Conservation (phyloP, 176 grass and related monocot species). For the Coix lacrymajobi region DNA sequence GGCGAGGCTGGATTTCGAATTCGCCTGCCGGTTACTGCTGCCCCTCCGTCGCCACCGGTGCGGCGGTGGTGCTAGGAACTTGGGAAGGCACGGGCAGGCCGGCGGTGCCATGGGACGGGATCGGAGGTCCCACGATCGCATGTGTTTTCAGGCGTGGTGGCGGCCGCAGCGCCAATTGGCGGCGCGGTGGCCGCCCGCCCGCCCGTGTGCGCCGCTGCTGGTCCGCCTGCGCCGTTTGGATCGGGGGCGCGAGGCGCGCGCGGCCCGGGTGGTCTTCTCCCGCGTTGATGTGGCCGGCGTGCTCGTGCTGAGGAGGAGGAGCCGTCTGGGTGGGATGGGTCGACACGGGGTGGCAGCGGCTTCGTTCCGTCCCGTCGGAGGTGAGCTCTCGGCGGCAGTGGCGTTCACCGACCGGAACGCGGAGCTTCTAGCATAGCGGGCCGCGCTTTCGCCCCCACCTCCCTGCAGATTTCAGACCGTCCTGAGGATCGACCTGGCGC, state of each 20-base stretch:
- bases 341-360: background rate
- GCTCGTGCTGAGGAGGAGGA: background rate
- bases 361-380: background rate
- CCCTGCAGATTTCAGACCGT: background rate
- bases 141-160: background rate
- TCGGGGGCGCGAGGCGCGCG: background rate
- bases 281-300: background rate
- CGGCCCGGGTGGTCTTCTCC: background rate
- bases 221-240: background rate
- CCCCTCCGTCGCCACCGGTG: background rate
- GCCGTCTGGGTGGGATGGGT: background rate
- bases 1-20: background rate
- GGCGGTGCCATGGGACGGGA: background rate
- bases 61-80: background rate
- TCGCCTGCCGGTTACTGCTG: background rate
- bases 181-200: background rate
- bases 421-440: background rate
- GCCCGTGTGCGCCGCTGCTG: background rate
- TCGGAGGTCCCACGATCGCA: background rate
- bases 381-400: background rate
- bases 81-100: background rate
- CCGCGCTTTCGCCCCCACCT: background rate
- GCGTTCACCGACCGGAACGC: background rate
- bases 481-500: background rate
- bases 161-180: background rate